Percentiles rank a stretch among this genome's conserved stretches.
phyloP scores from a whole-genome alignment of 2,329 filamentous ascomycete genomes.

The Aspergillus fischeri region DNA sequence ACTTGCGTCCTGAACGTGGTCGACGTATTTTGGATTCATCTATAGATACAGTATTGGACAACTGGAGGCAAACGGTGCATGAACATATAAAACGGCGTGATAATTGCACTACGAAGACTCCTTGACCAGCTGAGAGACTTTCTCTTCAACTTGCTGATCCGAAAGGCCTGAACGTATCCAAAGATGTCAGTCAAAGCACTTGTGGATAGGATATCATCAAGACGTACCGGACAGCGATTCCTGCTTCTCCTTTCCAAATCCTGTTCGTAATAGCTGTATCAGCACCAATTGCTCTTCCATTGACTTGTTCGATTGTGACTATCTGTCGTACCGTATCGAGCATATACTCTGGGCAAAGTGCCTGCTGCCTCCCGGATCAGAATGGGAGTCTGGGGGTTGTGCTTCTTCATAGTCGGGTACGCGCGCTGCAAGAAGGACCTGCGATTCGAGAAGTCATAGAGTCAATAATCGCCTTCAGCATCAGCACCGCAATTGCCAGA shows the following conservation, averaged over 20 bases:
- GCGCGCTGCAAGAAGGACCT: slow-evolving; percentile 87
- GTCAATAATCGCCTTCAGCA: not conserved
- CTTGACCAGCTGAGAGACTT: slow-evolving; percentile 61
- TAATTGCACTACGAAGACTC: slow-evolving; percentile 32
- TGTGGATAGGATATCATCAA: not conserved
- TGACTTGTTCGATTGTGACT: not conserved
- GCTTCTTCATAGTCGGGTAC: slow-evolving; percentile 99
- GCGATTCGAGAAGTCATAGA: not conserved
- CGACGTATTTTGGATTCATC: slow-evolving; percentile 30
- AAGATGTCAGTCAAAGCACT: slow-evolving; percentile 10
- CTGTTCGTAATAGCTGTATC: slow-evolving; percentile 36
- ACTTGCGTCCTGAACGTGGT: not conserved
- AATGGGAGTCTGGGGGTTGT: slow-evolving; percentile 92
- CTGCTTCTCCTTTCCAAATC: slow-evolving; percentile 65
- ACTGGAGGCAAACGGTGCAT: slow-evolving; percentile 21
- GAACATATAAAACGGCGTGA: slow-evolving; percentile 20
- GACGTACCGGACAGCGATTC: slow-evolving; percentile 56
- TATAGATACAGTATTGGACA: slow-evolving; percentile 35
- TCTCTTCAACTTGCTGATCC: slow-evolving; percentile 67
- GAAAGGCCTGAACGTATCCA: slow-evolving; percentile 51
- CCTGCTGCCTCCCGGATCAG: slow-evolving; percentile 88
- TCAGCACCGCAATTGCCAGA: not conserved
- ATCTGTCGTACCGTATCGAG: slow-evolving; percentile 72
- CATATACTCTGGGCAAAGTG: slow-evolving; percentile 80
- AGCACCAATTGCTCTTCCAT: slow-evolving; percentile 5